phyloP scores from a whole-genome alignment of 148 eudicot genomes.

The Tetragonia tetragonoides region DNA sequence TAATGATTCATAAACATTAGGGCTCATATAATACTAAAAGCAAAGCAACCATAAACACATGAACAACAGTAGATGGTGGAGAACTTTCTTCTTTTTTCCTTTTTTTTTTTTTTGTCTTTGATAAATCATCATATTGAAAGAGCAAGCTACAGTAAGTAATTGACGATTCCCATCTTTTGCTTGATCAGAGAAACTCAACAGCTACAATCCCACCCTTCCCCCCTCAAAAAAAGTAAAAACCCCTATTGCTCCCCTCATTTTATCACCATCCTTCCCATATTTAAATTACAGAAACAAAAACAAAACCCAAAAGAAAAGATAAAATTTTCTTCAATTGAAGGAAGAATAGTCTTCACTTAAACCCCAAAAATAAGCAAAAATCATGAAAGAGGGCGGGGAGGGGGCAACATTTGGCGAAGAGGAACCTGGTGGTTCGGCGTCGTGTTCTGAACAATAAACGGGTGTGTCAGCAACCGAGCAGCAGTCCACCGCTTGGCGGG shows the following conservation, averaged over 20 bases:
- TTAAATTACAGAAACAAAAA: slow-evolving; percentile 13
- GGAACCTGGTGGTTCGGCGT: slow-evolving; percentile 38
- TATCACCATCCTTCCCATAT: slow-evolving; percentile 10
- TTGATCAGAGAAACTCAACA: slow-evolving; percentile 5
- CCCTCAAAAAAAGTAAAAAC: neutral
- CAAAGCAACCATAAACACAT: too few species aligned
- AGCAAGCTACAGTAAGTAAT: slow-evolving; percentile 14
- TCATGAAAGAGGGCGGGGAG: slow-evolving; percentile 45
- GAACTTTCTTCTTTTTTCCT: neutral
- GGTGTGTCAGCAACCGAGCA: slow-evolving; percentile 45
- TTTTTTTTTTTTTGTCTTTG: neutral
- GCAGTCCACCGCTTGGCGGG: slow-evolving; percentile 74
- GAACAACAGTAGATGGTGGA: neutral
- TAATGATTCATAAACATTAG: too few species aligned
- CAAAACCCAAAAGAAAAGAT: slow-evolving; percentile 4
- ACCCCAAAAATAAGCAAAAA: neutral
- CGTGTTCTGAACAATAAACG: slow-evolving; percentile 46
- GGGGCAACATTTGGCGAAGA: slow-evolving; percentile 54
- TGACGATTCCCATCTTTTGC: slow-evolving; percentile 3
- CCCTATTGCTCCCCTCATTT: neutral
- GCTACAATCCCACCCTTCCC: slow-evolving; percentile 16
- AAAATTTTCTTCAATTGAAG: neutral
- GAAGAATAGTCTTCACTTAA: neutral
- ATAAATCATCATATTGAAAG: slow-evolving; percentile 15
- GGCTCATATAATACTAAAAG: neutral